Evolutionary conservation across 768 basidiomycete species (phyloP).

Genomic region (Pleurotus sapidus): DNA sequence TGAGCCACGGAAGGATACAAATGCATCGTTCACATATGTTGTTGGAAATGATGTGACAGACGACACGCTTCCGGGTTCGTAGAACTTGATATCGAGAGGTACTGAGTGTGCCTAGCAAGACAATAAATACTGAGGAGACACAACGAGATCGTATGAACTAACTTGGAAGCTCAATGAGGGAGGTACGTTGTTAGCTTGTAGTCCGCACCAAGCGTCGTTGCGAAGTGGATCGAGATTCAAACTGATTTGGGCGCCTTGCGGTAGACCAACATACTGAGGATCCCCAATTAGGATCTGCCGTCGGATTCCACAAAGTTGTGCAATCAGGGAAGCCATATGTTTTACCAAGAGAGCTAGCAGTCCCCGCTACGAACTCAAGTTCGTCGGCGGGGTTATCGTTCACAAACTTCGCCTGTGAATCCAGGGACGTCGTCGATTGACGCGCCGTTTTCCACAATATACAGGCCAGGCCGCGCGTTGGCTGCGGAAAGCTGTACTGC

Average conservation of each 20-base stretch:
- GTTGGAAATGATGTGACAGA: slow-evolving; percentile 21
- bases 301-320: slow-evolving; percentile 38
- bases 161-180: slow-evolving; percentile 40
- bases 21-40: slow-evolving; percentile 28
- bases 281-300: slow-evolving; percentile 36
- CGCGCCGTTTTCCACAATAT: slow-evolving; percentile 41
- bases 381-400: slow-evolving; percentile 47
- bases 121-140: background rate
- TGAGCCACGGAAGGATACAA: slow-evolving; percentile 46
- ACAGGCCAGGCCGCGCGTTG: slow-evolving; percentile 16
- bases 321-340: slow-evolving; percentile 45
- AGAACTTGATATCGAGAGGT: slow-evolving; percentile 45
- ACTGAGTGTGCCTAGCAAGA: slow-evolving; percentile 40
- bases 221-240: slow-evolving; percentile 28
- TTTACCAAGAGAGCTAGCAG: slow-evolving; percentile 8
- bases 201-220: slow-evolving; percentile 31
- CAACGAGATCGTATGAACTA: background rate
- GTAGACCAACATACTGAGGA: slow-evolving; percentile 29
- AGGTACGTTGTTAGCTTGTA: slow-evolving; percentile 31
- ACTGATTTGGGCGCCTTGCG: slow-evolving; percentile 35
- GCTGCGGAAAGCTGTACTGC: background rate
- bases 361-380: slow-evolving; percentile 25
- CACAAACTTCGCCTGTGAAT: slow-evolving; percentile 33
- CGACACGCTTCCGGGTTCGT: slow-evolving; percentile 11
- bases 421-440: slow-evolving; percentile 38